Base-by-base conservation (phyloP, 768 basidiomycete genomes). In the Pulveroboletus sp. region DNA sequence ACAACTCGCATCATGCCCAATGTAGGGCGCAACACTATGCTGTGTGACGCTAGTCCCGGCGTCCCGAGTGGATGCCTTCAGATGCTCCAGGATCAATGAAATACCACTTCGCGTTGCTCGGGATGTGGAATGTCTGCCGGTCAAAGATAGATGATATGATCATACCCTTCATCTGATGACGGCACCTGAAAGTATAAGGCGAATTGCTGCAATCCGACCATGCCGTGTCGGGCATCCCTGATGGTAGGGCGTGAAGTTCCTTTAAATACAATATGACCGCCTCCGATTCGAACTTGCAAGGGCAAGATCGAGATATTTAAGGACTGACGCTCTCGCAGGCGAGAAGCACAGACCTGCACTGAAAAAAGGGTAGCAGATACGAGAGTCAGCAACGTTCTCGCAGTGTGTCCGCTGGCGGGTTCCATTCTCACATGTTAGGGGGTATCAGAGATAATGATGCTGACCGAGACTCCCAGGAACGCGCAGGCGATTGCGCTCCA, bases 211-310 rank as follows among this genome's bases (percentile, higher is more conserved):
- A 91, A 73, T n/a, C 89, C 70, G 32, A 71, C 68, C 58, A 84
- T 59, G 17, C 80, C 86, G 39, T 79, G 73, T 60, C 78, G 76
- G 46, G 76, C 73, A 55, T 67, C 74, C 55, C 71, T 81, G 67
- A 92, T 90, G 47, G 89, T 92, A 45, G 89, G 90, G 69, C 89
- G 89, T 43, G 69, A 73, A 32, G 74, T 76, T 58, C 89, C 89
- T 90, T 38, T 62, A 61, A 39, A 56, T 36, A 47, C 50, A 48
- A n/a, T n/a, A n/a, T n/a, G n/a, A n/a, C n/a, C n/a, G n/a, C n/a
- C n/a, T n/a, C n/a, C n/a, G n/a, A n/a, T 42, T 40, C 53, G 36
- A 48, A 50, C 42, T 26, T 35, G 33, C 41, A 24, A 17, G 40
- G 18, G 27, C 43, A 51, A 41, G 51, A 33, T 33, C 14, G 44